Conservation (phyloP, 1,284 basidiomycete genomes). For the Sanghuangporus baumii region DNA sequence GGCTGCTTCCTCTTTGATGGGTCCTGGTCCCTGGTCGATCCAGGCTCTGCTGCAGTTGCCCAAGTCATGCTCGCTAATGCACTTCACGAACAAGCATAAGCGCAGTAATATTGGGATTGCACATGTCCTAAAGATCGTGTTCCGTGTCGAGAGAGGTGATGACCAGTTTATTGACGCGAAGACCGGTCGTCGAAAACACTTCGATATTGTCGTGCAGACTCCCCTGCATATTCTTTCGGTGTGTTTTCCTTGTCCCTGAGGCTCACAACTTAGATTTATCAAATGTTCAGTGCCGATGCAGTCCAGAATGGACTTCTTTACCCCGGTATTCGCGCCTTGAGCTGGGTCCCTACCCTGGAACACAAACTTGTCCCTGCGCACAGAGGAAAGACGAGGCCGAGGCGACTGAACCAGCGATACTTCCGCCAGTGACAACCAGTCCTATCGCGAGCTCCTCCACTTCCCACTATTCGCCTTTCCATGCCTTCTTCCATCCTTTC, state of each 20-base stretch:
- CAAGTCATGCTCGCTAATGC: slow-evolving; percentile 49
- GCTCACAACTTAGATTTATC: slow-evolving; percentile 1
- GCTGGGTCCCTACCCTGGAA: slow-evolving; percentile 29
- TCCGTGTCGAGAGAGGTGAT: slow-evolving; percentile 83
- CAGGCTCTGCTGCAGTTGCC: slow-evolving; percentile 53
- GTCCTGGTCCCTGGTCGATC: slow-evolving; percentile 71
- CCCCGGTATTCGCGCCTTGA: slow-evolving; percentile 57
- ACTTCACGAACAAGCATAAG: slow-evolving; percentile 81
- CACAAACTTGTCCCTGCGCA: slow-evolving; percentile 41
- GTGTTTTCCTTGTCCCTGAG: slow-evolving; percentile 27
- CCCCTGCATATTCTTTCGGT: slow-evolving; percentile 80
- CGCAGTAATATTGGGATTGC: slow-evolving; percentile 75
- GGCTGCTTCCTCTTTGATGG: slow-evolving; percentile 57
- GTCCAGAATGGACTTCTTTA: slow-evolving; percentile 70
- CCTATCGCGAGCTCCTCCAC: neutral
- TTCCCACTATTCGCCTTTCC: neutral
- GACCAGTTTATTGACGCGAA: slow-evolving; percentile 58
- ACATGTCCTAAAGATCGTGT: slow-evolving; percentile 79
- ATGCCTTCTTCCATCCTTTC: slow-evolving; percentile 3
- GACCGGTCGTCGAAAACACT: slow-evolving; percentile 70
- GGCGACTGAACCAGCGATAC: neutral
- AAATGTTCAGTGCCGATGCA: slow-evolving; percentile 63
- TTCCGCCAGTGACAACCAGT: neutral
- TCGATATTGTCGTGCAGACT: slow-evolving; percentile 87
- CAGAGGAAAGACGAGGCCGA: slow-evolving; percentile 10